phyloP scores from a whole-genome alignment of 148 eudicot species.

The Diospyros lotus region DNA sequence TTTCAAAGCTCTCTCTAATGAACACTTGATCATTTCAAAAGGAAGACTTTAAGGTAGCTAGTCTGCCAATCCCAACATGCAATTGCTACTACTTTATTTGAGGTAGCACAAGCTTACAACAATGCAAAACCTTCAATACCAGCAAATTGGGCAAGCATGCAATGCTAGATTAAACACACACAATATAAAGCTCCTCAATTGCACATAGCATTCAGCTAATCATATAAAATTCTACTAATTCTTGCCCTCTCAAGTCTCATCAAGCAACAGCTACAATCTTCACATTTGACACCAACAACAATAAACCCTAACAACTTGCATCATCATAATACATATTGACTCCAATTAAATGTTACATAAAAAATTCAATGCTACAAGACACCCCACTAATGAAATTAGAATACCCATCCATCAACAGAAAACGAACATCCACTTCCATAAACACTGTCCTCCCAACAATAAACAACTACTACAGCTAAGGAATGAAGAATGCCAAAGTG shows the following conservation, averaged over 20 bases:
- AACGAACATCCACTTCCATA: neutral
- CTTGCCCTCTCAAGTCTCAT: too few relatives aligned
- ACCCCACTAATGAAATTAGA: neutral
- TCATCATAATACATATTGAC: too few relatives aligned
- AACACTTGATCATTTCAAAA: neutral
- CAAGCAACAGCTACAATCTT: too few relatives aligned
- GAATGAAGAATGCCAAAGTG: neutral
- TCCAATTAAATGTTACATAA: too few relatives aligned
- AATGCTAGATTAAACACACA: neutral
- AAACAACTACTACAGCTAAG: neutral
- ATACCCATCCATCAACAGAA: neutral
- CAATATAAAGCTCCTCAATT: neutral
- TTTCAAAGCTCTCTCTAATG: too few relatives aligned
- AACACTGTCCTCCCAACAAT: neutral
- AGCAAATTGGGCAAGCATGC: neutral
- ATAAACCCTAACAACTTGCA: too few relatives aligned
- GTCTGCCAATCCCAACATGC: neutral
- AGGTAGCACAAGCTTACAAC: neutral
- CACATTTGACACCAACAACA: too few relatives aligned
- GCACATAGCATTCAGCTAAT: neutral
- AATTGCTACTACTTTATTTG: neutral
- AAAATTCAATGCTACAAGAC: neutral
- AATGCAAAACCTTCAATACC: neutral
- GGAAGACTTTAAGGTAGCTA: conserved; percentile 1
- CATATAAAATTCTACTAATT: too few relatives aligned